These are phyloP conservation scores for Russula abietina DNA, from an alignment of 768 basidiomycete genomes.

Conservation along the genomic window DNA sequence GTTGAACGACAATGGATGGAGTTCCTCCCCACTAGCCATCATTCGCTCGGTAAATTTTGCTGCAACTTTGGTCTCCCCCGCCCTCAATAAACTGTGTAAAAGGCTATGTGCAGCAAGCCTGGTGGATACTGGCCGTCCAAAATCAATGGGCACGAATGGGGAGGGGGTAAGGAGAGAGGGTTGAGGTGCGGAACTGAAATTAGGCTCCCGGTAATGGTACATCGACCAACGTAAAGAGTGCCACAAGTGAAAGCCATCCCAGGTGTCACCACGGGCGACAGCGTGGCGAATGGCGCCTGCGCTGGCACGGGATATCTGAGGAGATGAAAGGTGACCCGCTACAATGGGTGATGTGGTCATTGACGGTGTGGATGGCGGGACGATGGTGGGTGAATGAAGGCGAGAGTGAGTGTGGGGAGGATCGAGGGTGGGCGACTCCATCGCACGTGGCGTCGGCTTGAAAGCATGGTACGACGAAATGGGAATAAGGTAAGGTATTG, in stretches of 20 bases:
- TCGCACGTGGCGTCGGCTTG: not conserved
- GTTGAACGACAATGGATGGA: conserved; percentile 48
- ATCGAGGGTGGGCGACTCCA: not conserved
- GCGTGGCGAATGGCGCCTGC: conserved; percentile 22
- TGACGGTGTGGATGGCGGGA: conserved; percentile 14
- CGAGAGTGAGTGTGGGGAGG: not conserved
- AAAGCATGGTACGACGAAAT: not conserved
- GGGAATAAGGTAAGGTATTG: not conserved
- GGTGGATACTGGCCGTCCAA: conserved; percentile 47
- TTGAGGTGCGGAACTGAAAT: conserved; percentile 22
- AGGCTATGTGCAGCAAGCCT: conserved; percentile 58
- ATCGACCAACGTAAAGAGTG: conserved; percentile 24
- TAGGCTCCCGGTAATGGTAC: conserved; percentile 9
- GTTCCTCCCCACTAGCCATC: conserved; percentile 46
- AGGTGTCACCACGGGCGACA: conserved; percentile 13
- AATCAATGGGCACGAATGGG: conserved; percentile 40
- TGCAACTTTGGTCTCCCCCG: conserved; percentile 44
- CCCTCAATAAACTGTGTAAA: conserved; percentile 57
- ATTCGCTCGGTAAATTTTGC: conserved; percentile 44
- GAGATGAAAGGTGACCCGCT: conserved; percentile 12
- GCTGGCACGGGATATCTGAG: conserved; percentile 23
- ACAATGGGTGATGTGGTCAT: conserved; percentile 10
- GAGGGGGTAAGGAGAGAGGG: conserved; percentile 21
- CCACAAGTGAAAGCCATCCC: conserved; percentile 24
- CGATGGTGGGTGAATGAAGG: not conserved